Base-by-base conservation (phyloP, 305 asterid genomes). In the Fraxinus nigra region DNA sequence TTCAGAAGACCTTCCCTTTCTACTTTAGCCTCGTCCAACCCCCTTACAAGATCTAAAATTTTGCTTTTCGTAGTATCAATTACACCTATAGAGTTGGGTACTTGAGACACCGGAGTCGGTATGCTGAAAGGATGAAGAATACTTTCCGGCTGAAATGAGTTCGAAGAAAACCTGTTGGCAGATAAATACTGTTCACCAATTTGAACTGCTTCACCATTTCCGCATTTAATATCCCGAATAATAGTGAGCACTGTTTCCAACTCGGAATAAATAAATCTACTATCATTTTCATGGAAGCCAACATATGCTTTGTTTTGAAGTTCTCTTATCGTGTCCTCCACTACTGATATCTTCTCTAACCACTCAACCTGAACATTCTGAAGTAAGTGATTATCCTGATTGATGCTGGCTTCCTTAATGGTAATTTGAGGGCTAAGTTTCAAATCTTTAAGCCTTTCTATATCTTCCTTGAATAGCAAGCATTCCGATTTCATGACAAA, bases 11-110 rank as follows among this genome's bases (percentile, higher is more conserved):
- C 89, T 86, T 93, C 98, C 88, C 92, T 95, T 85, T 97, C 99
- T 28, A 90, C 91, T 90, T 92, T 97, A 11, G 93, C 91, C 70
- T 91, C 97, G 16, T 97, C 98, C 87, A 92, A 86, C 85, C 95
- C 99, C 80, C 98, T 89, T 59, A 91, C 92, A 69, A 97, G 97
- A 82, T 94, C 97, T 70, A 94, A 89, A 38, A 94, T 91, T 76
- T 96, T 92, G 77, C 84, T 90, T 81, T 91, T 92, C 97, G 92
- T 92, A 26, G 93, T 91, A 80, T 94, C 97, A 35, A 89, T 82
- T 56, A 89, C 86, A 85, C 83, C 89, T 4, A 37, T 40, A 75
- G 92, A 89, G 77, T 89, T 88, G 72, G 86, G 73, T 85, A 87
- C 92, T 82, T 87, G 94, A 54, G 98, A 87, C 65, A 87, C 88